These are phyloP conservation scores for Blastocystis sp. DNA, from an alignment of 352 stramenopile genomes.

Conservation along the genomic window DNA sequence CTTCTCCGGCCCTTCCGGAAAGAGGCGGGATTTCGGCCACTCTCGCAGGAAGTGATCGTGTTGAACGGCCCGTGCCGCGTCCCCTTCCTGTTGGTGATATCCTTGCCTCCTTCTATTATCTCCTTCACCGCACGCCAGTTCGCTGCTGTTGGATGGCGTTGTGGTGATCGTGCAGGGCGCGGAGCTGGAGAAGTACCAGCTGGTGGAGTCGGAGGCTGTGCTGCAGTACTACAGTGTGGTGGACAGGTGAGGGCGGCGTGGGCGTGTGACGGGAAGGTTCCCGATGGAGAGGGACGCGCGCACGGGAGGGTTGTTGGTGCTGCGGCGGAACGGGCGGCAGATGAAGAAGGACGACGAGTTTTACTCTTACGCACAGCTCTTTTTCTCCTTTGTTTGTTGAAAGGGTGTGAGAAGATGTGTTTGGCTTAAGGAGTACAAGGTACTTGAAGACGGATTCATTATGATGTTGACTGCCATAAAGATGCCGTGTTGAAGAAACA, in stretches of 20 bases:
- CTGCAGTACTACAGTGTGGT: not conserved
- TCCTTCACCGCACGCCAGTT: not conserved
- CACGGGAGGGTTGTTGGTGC: not conserved
- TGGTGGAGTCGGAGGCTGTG: not conserved
- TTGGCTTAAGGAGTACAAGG: not conserved
- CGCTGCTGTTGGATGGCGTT: not conserved
- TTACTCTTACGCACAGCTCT: not conserved
- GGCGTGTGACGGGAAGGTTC: not conserved
- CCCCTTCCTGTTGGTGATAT: not conserved
- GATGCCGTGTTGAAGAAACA: not conserved
- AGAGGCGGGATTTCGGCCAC: not conserved
- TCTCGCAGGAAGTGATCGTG: not conserved
- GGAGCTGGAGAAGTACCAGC: not conserved
- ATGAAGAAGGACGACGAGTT: not conserved
- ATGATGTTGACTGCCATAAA: not conserved
- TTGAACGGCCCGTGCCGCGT: not conserved
- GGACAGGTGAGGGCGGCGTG: not conserved
- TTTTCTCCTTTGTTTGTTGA: not conserved
- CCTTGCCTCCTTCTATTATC: not conserved
- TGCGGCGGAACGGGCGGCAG: not conserved
- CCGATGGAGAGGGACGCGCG: not conserved
- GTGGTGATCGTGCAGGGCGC: not conserved
- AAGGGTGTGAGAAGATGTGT: not conserved
- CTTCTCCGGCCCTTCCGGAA: not conserved
- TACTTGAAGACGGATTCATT: not conserved